These are phyloP conservation scores for Hevea brasiliensis DNA, from an alignment of 345 rosid species.

Conservation along the genomic window DNA sequence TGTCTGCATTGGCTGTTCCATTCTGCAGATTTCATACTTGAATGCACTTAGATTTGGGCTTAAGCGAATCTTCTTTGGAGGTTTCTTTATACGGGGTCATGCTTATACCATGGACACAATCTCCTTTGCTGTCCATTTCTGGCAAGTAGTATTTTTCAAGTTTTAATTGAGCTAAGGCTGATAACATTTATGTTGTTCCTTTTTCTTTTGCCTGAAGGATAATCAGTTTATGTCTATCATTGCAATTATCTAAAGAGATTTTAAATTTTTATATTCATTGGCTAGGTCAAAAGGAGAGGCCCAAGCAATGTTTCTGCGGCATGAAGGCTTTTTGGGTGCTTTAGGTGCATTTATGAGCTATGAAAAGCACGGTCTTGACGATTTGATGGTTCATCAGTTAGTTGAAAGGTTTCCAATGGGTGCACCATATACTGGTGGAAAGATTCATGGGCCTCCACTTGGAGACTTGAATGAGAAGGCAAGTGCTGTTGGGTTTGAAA, in stretches of 20 bases:
- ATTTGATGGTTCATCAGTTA: constrained; percentile 94
- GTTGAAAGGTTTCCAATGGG: constrained; percentile 99
- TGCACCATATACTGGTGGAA: constrained; percentile 97
- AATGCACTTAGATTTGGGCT: constrained; percentile 96
- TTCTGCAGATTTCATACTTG: constrained; percentile 74
- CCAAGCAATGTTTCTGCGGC: constrained; percentile 97
- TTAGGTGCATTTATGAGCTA: constrained; percentile 99
- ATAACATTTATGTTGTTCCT: constrained; percentile 1
- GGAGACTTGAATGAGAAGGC: constrained; percentile 97
- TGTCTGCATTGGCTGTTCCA: constrained; percentile 23
- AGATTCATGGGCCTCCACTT: constrained; percentile 94
- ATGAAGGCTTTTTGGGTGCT: constrained; percentile 98
- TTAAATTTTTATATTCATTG: constrained; percentile 16
- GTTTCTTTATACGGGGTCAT: constrained; percentile 96
- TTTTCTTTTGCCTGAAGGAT: constrained; percentile 5
- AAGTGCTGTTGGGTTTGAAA: constrained; percentile 30
- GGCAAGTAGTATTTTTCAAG: constrained; percentile 41
- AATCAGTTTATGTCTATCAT: neutral
- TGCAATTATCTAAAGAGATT: constrained; percentile 16
- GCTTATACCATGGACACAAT: constrained; percentile 99
- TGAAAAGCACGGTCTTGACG: constrained; percentile 96
- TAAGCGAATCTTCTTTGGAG: constrained; percentile 93
- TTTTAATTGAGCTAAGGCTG: neutral
- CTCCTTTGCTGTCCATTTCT: constrained; percentile 98
- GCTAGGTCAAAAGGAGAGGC: constrained; percentile 90